phyloP scores from a whole-genome alignment of 2,329 filamentous ascomycete species.

The Coniochaeta ligniaria region DNA sequence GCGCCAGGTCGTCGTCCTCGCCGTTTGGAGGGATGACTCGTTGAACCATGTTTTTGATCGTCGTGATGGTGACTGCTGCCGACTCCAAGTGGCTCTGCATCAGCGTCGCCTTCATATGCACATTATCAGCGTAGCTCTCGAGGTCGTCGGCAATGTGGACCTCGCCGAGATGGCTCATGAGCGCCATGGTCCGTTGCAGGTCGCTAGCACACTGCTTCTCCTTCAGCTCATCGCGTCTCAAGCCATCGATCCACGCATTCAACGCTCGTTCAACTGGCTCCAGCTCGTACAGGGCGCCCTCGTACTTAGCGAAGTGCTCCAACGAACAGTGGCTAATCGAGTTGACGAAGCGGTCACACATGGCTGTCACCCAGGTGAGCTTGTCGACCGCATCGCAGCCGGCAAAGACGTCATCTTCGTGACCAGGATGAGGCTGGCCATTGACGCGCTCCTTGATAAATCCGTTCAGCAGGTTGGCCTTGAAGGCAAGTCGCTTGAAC shows the following conservation, averaged over 20 bases:
- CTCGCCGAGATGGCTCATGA: conserved; percentile 80
- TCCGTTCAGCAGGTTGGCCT: conserved; percentile 69
- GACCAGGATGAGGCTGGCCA: conserved; percentile 57
- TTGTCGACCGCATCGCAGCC: conserved; percentile 80
- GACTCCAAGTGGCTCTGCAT: conserved; percentile 80
- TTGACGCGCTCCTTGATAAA: conserved; percentile 75
- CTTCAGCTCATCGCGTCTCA: conserved; percentile 79
- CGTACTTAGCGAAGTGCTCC: conserved; percentile 71
- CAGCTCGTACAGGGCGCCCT: conserved; percentile 76
- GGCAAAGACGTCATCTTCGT: conserved; percentile 72
- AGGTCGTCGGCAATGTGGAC: conserved; percentile 66
- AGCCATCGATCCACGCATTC: conserved; percentile 78
- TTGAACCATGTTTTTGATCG: conserved; percentile 60
- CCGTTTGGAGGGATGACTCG: conserved; percentile 47
- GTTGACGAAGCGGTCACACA: conserved; percentile 78
- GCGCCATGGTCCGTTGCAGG: conserved; percentile 73
- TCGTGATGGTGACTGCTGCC: conserved; percentile 59
- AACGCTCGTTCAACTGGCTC: conserved; percentile 86
- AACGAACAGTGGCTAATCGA: conserved; percentile 73
- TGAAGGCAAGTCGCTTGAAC: conserved; percentile 84
- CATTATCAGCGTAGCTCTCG: conserved; percentile 68
- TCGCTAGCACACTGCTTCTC: conserved; percentile 76
- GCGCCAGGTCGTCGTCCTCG: conserved; percentile 60
- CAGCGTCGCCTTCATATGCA: conserved; percentile 68
- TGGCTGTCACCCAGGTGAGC: conserved; percentile 73